phyloP scores from a whole-genome alignment of 139 green algal genomes.

The Chlamydomonas applanata region DNA sequence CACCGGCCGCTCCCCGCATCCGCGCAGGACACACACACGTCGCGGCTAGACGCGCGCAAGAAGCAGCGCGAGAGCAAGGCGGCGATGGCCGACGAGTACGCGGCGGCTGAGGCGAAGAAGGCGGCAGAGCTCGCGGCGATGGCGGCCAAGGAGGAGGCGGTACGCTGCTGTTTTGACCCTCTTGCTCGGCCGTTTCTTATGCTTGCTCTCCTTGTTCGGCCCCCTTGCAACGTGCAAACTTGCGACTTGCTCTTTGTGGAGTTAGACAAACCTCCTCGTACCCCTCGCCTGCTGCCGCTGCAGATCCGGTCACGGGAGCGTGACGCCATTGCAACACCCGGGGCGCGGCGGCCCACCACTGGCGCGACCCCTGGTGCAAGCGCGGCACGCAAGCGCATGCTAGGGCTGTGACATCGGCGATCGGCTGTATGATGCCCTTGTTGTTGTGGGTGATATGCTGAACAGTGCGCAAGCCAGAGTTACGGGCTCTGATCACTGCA shows the following conservation, averaged over 20 bases:
- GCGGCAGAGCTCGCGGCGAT: slow-evolving; percentile 14
- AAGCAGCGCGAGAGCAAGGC: slow-evolving; percentile 73
- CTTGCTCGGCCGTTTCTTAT: neutral
- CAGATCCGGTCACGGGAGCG: slow-evolving; percentile 49
- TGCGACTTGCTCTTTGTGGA: neutral
- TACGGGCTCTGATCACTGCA: no score
- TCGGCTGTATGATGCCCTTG: no score
- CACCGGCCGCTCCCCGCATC: neutral
- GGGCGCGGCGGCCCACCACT: slow-evolving; percentile 19
- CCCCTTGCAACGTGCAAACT: no score
- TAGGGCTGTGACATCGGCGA: neutral
- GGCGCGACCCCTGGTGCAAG: neutral
- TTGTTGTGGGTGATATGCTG: no score
- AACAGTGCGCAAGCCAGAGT: no score
- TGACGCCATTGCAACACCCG: slow-evolving; percentile 72
- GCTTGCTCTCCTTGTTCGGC: neutral
- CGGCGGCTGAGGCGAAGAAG: slow-evolving; percentile 42
- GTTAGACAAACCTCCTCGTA: neutral
- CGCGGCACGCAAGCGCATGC: slow-evolving; percentile 1
- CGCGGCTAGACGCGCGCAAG: slow-evolving; percentile 73
- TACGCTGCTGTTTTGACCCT: neutral
- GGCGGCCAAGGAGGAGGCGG: neutral
- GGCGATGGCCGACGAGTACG: slow-evolving; percentile 82
- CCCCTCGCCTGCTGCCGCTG: neutral
- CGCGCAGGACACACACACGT: slow-evolving; percentile 63